A percentile compares a stretch with the other conserved stretches of the same genome.
Conservation (phyloP, 164 flowering plant species). For the Berberis vulgaris region DNA sequence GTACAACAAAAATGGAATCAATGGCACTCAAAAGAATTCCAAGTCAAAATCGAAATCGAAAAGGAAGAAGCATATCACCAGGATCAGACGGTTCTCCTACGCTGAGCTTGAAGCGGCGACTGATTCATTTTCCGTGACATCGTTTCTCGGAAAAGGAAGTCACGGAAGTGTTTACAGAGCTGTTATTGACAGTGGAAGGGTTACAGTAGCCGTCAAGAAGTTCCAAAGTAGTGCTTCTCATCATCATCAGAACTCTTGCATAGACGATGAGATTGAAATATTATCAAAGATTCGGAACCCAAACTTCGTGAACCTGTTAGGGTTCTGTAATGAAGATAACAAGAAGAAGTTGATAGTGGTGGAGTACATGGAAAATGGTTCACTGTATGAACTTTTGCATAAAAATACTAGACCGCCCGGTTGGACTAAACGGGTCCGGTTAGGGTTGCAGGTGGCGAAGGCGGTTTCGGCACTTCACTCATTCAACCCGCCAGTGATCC, state of each 20-base stretch:
- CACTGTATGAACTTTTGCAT: constrained; percentile 60
- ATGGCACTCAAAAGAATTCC: background rate
- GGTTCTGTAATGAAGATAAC: constrained; percentile 29
- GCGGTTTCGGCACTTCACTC: constrained; percentile 59
- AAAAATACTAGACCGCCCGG: constrained; percentile 33
- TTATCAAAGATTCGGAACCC: constrained; percentile 46
- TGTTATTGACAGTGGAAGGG: constrained; percentile 37
- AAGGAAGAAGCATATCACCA: background rate
- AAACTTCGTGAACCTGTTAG: constrained; percentile 63
- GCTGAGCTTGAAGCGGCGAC: constrained; percentile 59
- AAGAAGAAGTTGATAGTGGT: constrained; percentile 46
- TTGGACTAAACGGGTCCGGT: constrained; percentile 49
- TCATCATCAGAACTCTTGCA: background rate
- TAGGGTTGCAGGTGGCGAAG: constrained; percentile 50
- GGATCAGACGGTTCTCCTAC: constrained; percentile 31
- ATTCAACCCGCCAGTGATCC: constrained; percentile 77
- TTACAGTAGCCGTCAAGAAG: constrained; percentile 60
- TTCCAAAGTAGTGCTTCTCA: background rate
- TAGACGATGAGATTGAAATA: constrained; percentile 65
- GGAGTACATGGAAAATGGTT: constrained; percentile 81
- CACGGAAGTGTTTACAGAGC: constrained; percentile 80
- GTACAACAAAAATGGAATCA: constrained; percentile 26
- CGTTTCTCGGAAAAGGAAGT: constrained; percentile 82
- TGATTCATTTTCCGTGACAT: constrained; percentile 41
- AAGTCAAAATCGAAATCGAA: constrained; percentile 5